Base-by-base conservation (phyloP, 768 basidiomycete genomes). In the Auriscalpium vulgare region DNA sequence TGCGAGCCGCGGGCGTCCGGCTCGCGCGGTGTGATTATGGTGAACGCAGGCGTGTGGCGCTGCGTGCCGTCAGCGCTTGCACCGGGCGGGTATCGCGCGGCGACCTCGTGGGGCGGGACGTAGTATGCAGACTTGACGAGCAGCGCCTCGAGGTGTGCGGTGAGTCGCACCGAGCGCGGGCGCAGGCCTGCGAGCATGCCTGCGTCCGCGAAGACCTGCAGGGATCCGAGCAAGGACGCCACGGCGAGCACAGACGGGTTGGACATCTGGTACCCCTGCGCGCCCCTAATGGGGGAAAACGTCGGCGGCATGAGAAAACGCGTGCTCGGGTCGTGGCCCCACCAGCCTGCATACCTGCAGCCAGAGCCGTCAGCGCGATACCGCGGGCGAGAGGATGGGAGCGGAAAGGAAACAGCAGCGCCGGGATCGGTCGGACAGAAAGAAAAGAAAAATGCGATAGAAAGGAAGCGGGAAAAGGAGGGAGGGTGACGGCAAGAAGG, bases 211-310 rank as follows among this genome's bases (percentile, higher is more conserved):
- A 97, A 90, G 13, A 89, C 72, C 63, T 88, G 80, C 37, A 98
- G 77, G 46, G 91, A 84, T 2, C 95, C 91, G 13, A 93, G 77
- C 16, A 98, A 78, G 6, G 93, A 81, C 50, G 86, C 88, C 4
- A 87, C 78, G 37, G 83, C 79, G 58, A 98, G 74, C 37, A 90
- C 83, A 55, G 85, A 87, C 9, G 97, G 94, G 72, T 97, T 98
- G 40, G 95, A 97, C 69, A 95, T 88, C 67, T 97, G 95, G 73
- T 89, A 97, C 44, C 94, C 94, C 69, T 92, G 88, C 0, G 97
- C 97, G 54, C 97, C 97, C 17, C 77, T 78, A 59, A 91, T 88
- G 9, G 94, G 87, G 49, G 80, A 80, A 72, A 97, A 99, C 51
- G 66, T 75, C 11, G 86, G 75, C 29, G 88, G 86, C 95, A 98